Base-by-base conservation (phyloP, 2,329 filamentous ascomycete species). In the Hypoxylon sp. region DNA sequence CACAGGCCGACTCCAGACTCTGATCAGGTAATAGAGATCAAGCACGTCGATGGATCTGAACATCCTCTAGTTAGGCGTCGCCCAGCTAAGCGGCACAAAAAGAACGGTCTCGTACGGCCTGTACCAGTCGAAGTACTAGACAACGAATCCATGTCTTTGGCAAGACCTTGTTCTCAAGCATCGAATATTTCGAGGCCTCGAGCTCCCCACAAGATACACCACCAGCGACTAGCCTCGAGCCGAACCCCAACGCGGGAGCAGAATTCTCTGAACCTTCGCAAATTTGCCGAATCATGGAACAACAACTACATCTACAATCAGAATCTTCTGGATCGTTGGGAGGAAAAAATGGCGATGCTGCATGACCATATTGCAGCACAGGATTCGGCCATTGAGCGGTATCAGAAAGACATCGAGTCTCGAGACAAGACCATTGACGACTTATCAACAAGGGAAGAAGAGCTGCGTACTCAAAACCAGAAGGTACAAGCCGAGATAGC, bases 381-480 rank as follows among this genome's bases (percentile, higher is more conserved):
- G 48, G 26, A 67, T 70, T 42, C 55, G 50, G 18, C 32, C 24
- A 36, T 68, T 49, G 28, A 65, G 51, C 16, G 63, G 58, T 56
- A 48, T 49, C 14, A 58, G 18, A 46, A 46, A 48, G 55, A 48
- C 9, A 55, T 69, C 9, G 38, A 57, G 22, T 44, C 36, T 44
- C 64, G 65, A 16, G 68, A 71, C 20, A 44, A 70, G 22, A 51
- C 26, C 0, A 72, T 76, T n/a, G 42, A 59, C 2, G 56, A 69
- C 2, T 67, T 82, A 4, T 59, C 74, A 36, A 51, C 71, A 4
- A 69, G 70, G 14, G 74, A 73, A 40, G 67, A 75, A 9, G 62
- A 74, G 11, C 51, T 79, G 4, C 28, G 73, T 48, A 68, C 74
- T 67, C 50, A 78, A 51, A 61, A 69, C 3, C 32, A 74, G 3